phyloP scores from a whole-genome alignment of 106 monocot species.

The Dioscorea alata region DNA sequence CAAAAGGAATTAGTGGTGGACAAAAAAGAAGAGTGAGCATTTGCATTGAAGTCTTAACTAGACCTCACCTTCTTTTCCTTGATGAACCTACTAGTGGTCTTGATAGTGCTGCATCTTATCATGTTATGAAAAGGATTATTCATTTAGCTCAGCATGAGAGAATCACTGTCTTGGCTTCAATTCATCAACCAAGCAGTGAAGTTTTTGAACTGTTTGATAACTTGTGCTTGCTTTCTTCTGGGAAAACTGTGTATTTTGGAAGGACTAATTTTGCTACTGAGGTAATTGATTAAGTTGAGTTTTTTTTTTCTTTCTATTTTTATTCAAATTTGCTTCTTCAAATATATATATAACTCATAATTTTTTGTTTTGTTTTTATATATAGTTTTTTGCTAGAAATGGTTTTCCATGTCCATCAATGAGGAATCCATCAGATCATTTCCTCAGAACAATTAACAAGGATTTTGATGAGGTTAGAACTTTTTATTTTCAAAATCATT shows the following conservation, averaged over 20 bases:
- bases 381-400: slow-evolving; percentile 24
- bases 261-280: neutral
- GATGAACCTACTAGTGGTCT: slow-evolving; percentile 77
- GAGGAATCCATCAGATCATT: slow-evolving; percentile 33
- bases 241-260: slow-evolving; percentile 65
- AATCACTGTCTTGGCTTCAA: slow-evolving; percentile 43
- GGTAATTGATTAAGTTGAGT: neutral
- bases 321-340: too few relatives aligned
- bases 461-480: slow-evolving; percentile 25
- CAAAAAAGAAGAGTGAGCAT: slow-evolving; percentile 76
- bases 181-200: slow-evolving; percentile 71
- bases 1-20: slow-evolving; percentile 59
- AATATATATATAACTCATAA: too few relatives aligned
- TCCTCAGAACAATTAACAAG: slow-evolving; percentile 24
- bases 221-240: slow-evolving; percentile 56
- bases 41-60: slow-evolving; percentile 64
- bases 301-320: too few relatives aligned
- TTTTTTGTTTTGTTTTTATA: neutral
- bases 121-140: slow-evolving; percentile 49
- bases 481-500: too few relatives aligned
- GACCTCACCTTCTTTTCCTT: slow-evolving; percentile 64
- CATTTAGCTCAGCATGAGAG: slow-evolving; percentile 29
- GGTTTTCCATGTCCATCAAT: slow-evolving; percentile 29
- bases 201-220: slow-evolving; percentile 60
- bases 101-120: slow-evolving; percentile 65